These are phyloP conservation scores for Psilocybe cubensis DNA, from an alignment of 768 basidiomycete genomes.

Conservation along the genomic window DNA sequence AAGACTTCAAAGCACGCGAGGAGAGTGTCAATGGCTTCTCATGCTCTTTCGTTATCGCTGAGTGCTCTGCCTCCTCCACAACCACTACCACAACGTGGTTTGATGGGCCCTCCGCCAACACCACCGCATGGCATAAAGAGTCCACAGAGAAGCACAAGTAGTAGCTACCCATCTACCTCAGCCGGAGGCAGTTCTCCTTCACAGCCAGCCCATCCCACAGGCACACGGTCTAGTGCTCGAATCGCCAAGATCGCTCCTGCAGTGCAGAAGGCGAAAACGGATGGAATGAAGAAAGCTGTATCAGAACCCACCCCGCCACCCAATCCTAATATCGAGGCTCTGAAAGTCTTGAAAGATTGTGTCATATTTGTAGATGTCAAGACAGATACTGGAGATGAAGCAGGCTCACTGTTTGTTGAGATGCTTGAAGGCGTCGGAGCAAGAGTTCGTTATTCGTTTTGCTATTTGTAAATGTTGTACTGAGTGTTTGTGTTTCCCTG, in stretches of 20 bases:
- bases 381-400: constrained; percentile 83
- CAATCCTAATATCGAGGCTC: constrained; percentile 31
- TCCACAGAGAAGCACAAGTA: constrained; percentile 43
- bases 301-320: constrained; percentile 18
- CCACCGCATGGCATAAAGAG: constrained; percentile 35
- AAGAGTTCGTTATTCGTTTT: constrained; percentile 52
- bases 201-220: constrained; percentile 19
- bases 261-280: constrained; percentile 14
- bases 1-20: constrained; percentile 50
- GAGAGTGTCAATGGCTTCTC: constrained; percentile 60
- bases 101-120: constrained; percentile 53
- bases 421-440: constrained; percentile 84
- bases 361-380: constrained; percentile 87
- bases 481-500: not conserved
- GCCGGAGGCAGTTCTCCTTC: constrained; percentile 21
- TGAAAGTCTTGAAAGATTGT: constrained; percentile 72
- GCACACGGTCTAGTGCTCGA: constrained; percentile 35
- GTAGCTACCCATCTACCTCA: constrained; percentile 35
- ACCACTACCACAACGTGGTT: constrained; percentile 30
- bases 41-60: constrained; percentile 66
- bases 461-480: not conserved
- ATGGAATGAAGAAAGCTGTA: constrained; percentile 24
- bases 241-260: constrained; percentile 29
- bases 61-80: constrained; percentile 48
- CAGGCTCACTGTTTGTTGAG: constrained; percentile 78